Evolutionary conservation across 768 basidiomycete genomes (phyloP), one percentile per base, ranked within the genome.

Genomic region (Strobilomyces dryophilus): DNA sequence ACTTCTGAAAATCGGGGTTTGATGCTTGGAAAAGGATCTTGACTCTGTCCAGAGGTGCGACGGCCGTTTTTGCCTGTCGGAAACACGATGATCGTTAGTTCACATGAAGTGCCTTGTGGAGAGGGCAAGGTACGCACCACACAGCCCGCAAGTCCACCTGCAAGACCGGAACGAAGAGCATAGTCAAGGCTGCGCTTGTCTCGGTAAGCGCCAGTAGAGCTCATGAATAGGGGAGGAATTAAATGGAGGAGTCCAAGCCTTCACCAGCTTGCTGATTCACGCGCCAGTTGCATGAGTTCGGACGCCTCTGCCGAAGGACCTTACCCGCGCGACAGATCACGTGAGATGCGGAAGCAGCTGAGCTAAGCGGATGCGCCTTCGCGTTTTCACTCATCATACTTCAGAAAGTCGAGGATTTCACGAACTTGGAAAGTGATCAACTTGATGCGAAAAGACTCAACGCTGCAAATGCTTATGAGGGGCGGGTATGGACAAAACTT

Each of bases 21-120:
- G 92, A 92, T 1, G 97, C 92, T 69, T 99, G 95, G 66, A 98
- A 97, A 45, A 99, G 84, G 62, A 99, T 99, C 75, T 99, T 99
- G 61, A 99, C 95, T 66, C 97, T 79, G 69, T 99, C 97, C 45
- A 99, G 79, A 4, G 97, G 97, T 18, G 97, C 97, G 41, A 97
- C 91, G 31, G 86, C 87, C 12, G 93, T 92, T 73, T 95, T 95
- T 45, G 94, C 93, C 95, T 95, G 58, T 8, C 37, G 40, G 27
- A 10, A 17, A 43, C 24, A 12, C 54, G 36, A 62, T 57, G 45
- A 47, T 35, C 8, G 29, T 58, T 4, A 36, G 44, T 37, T 56
- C 32, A 51, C 55, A 24, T 46, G 51, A 21, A 47, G 15, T 5
- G 24, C 5, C 51, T 41, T 54, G 39, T n/a, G n/a, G 32, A 61